phyloP scores from a whole-genome alignment of 306 rosid species.

The Dalbergia oliveri region DNA sequence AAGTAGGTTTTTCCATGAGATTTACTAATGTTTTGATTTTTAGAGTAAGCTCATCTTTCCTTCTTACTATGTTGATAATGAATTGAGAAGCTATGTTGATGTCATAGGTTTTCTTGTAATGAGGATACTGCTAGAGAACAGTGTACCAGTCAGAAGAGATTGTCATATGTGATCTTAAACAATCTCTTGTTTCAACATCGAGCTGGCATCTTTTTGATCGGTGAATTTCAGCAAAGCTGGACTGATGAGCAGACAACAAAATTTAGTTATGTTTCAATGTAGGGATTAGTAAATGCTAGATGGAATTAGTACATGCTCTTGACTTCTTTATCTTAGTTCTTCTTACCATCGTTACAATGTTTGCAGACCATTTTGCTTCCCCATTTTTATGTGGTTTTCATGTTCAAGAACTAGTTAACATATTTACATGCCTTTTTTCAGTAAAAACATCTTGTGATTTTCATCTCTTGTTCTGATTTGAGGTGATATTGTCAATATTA shows the following conservation, averaged over 20 bases:
- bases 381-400: too few relatives aligned
- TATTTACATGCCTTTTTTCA: too few relatives aligned
- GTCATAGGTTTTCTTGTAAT: conserved; percentile 1
- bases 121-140: not conserved
- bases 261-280: not conserved
- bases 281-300: not conserved
- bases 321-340: too few relatives aligned
- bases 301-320: not conserved
- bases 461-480: too few relatives aligned
- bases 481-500: too few relatives aligned
- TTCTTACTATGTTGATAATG: not conserved
- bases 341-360: too few relatives aligned
- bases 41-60: not conserved
- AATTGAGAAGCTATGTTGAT: not conserved
- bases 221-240: not conserved
- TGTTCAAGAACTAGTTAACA: too few relatives aligned
- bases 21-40: not conserved
- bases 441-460: too few relatives aligned
- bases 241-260: not conserved
- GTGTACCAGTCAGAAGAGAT: not conserved
- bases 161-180: not conserved
- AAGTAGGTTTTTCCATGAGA: too few relatives aligned
- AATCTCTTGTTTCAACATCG: not conserved
- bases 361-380: too few relatives aligned
- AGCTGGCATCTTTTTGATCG: not conserved